Conservation (phyloP, 2,329 filamentous ascomycete genomes). For the Aaosphaeria arxii region DNA sequence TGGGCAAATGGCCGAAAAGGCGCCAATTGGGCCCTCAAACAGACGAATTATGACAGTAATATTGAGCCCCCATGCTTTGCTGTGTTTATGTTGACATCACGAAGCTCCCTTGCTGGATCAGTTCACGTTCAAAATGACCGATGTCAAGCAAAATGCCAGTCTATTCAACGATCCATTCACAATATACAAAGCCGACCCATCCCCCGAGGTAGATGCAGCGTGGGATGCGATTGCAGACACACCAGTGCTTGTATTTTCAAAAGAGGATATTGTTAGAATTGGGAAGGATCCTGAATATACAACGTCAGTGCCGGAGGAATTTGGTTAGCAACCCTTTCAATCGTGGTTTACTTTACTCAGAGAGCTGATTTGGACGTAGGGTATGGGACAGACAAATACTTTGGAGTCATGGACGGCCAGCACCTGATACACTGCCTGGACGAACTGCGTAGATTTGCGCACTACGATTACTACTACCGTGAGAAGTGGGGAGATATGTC, state of each 20-base stretch:
- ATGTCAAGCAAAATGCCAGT: neutral
- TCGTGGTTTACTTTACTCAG: neutral
- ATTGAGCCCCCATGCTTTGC: too few relatives aligned
- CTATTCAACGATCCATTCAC: neutral
- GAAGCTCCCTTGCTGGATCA: neutral
- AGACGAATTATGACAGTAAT: neutral
- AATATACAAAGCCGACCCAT: neutral
- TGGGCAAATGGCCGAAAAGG: too few relatives aligned
- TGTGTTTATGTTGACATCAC: neutral
- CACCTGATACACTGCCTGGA: conserved; percentile 1
- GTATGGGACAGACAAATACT: conserved; percentile 4
- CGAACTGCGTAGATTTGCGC: neutral
- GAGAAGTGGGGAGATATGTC: neutral
- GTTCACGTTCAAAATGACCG: neutral
- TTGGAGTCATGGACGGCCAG: neutral
- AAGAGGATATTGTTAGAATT: neutral
- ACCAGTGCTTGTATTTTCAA: neutral
- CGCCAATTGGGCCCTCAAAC: neutral
- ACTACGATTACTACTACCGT: neutral
- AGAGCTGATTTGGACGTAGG: neutral
- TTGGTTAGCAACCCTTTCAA: neutral
- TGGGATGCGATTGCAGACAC: neutral
- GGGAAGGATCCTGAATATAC: neutral
- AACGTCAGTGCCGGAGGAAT: neutral
- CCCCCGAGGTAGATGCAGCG: neutral